Percentiles rank a stretch among this genome's conserved stretches.
Evolutionary conservation across 306 rosid species (phyloP).

Genomic region (Fragaria iinumae): DNA sequence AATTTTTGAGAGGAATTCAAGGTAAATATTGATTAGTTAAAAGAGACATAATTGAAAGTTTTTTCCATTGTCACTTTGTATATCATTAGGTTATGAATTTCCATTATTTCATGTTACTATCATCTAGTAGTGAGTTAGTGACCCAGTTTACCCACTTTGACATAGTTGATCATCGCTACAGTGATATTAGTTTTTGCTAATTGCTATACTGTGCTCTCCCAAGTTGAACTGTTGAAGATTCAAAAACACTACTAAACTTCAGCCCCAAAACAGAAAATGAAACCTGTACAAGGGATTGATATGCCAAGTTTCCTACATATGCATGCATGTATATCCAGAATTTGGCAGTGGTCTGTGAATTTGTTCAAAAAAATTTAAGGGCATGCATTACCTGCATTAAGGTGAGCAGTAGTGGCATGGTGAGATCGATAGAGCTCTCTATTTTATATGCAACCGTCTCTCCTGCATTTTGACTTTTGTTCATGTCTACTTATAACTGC

Average conservation of each 20-base stretch:
- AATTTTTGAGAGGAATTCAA: too few relatives aligned
- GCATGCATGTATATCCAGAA: not conserved
- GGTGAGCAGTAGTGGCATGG: conserved; percentile 3
- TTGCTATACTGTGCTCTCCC: too few relatives aligned
- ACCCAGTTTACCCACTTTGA: not conserved
- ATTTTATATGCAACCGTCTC: not conserved
- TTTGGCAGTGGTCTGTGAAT: not conserved
- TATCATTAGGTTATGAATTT: not conserved
- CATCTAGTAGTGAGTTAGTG: not conserved
- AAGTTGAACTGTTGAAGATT: too few relatives aligned
- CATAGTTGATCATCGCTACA: too few relatives aligned
- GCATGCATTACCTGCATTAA: conserved; percentile 2
- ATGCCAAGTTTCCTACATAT: conserved; percentile 11
- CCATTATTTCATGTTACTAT: not conserved
- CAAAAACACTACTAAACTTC: not conserved
- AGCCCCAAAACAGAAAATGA: too few relatives aligned
- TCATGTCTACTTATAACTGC: not conserved
- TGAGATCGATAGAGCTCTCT: not conserved
- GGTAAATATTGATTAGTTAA: too few relatives aligned
- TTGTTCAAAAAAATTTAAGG: not conserved
- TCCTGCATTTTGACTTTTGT: conserved; percentile 27
- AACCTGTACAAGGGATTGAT: not conserved
- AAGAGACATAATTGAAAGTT: too few relatives aligned
- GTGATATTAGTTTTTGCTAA: too few relatives aligned
- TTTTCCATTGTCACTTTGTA: not conserved